Conservation (phyloP, 352 stramenopile genomes). For the Globisporangium mamillatum region DNA sequence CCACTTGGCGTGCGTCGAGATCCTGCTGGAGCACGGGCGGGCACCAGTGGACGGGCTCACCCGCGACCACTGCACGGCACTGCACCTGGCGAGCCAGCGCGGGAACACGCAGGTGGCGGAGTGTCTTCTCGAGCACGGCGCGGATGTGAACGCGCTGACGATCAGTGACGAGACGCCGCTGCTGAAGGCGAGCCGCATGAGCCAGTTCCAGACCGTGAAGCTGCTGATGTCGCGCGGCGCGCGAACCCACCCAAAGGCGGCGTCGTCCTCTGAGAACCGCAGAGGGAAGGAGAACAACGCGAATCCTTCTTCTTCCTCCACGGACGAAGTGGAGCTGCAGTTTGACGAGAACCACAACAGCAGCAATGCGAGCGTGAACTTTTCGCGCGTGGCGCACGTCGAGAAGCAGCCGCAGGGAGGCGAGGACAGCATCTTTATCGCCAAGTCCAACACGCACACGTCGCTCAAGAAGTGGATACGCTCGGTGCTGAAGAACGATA, state of each 20-base stretch:
- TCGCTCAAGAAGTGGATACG: conserved; percentile 69
- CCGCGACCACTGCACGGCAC: conserved; percentile 57
- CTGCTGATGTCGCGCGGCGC: conserved; percentile 57
- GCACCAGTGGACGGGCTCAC: conserved; percentile 58
- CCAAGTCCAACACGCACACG: conserved; percentile 69
- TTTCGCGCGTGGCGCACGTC: conserved; percentile 24
- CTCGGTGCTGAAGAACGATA: conserved; percentile 54
- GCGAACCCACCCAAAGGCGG: conserved; percentile 24
- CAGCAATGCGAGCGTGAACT: conserved; percentile 27
- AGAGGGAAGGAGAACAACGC: conserved; percentile 23
- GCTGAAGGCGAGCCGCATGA: conserved; percentile 82
- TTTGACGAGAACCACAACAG: conserved; percentile 15
- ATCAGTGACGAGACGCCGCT: conserved; percentile 63
- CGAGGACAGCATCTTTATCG: conserved; percentile 50
- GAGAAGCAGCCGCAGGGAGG: conserved; percentile 21
- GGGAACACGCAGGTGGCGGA: conserved; percentile 69
- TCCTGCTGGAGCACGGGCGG: conserved; percentile 48
- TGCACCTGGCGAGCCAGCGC: conserved; percentile 76
- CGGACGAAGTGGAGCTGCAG: conserved; percentile 26
- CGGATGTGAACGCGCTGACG: conserved; percentile 63
- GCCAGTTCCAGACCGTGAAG: conserved; percentile 75
- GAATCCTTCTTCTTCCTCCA: neutral
- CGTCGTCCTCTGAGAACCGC: conserved; percentile 14
- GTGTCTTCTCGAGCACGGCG: conserved; percentile 65
- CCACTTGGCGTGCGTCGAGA: conserved; percentile 61